Base-by-base conservation (phyloP, 129 eudicot species). In the Chrysanthemum seticuspe region DNA sequence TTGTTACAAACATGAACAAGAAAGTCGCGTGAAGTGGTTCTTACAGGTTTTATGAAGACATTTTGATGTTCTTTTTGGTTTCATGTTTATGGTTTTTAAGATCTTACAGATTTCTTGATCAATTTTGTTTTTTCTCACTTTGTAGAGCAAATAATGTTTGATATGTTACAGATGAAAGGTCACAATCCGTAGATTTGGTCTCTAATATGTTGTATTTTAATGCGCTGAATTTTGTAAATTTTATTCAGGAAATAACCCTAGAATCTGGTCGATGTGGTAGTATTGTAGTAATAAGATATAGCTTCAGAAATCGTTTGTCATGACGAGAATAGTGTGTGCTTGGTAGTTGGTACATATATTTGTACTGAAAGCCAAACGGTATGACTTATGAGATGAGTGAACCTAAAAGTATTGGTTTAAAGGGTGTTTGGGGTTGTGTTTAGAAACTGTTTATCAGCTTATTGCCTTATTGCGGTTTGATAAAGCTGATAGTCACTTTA, bases 1-100 rank as follows among this genome's bases (percentile, higher is more conserved):
- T 89, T 65, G 84, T 78, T 13, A 77, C 83, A 1, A 85, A 85
- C 64, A 80, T 92, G 91, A 80, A 89, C 89, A 92, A 86, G 82
- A 92, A 89, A 75, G 62, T 45, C 9, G 76, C 76, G 15, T 84
- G 77, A 57, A 44, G 8, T 59, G 11, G 23, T 48, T 50, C 8
- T 10, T 2, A 16, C 8, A 1, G 40, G 44, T 5, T 59, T 50
- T 5, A 47, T 10, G 36, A 18, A 66, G 34, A 8, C 19, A 3
- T 62, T 23, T 62, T 21, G 50, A 31, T 15, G 23, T 36, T 56
- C 7, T 71, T 10, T 49, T 48, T 23, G 16, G 16, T 61, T 4
- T 27, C 68, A 36, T 2, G 48, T 36, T 31, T 36, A 4, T 11
- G n/a, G 4, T 61, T 23, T 2, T 12, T 27, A 8, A 40, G 47